Conservation (phyloP, 176 grass and related monocot species). For the Avena eriantha region DNA sequence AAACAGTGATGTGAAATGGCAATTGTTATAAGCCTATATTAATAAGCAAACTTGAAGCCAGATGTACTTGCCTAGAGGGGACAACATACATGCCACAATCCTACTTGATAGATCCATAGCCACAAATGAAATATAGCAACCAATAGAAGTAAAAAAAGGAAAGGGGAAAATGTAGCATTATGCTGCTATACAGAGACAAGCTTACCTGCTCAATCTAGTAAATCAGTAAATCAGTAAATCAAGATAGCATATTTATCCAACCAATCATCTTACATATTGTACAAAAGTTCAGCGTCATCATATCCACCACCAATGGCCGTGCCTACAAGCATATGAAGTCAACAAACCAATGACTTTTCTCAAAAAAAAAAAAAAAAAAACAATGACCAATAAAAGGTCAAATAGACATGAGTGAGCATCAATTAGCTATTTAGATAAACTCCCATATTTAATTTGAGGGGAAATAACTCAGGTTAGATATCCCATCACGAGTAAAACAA, state of each 20-base stretch:
- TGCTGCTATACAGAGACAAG: not conserved
- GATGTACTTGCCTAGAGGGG: not conserved
- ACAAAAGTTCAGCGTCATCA: not conserved
- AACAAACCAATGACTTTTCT: not conserved
- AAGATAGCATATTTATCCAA: not conserved
- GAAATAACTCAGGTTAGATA: not conserved
- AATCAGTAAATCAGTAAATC: not conserved
- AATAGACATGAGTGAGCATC: not conserved
- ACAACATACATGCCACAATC: not conserved
- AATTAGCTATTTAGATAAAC: not conserved
- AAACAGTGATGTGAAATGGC: not conserved
- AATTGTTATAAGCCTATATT: not conserved
- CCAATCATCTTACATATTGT: not conserved
- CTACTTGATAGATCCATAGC: not conserved
- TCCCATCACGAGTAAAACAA: not conserved
- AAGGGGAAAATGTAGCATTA: not conserved
- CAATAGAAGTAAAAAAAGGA: not conserved
- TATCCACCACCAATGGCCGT: not conserved
- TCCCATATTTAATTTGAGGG: not conserved
- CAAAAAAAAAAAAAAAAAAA: no score
- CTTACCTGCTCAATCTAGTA: not conserved
- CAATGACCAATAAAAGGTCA: not conserved
- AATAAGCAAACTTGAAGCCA: not conserved
- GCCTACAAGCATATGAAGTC: constrained; percentile 10
- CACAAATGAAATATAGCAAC: no score